Base-by-base conservation (phyloP, 2,329 filamentous ascomycete species). In the Pyricularia pennisetigena region DNA sequence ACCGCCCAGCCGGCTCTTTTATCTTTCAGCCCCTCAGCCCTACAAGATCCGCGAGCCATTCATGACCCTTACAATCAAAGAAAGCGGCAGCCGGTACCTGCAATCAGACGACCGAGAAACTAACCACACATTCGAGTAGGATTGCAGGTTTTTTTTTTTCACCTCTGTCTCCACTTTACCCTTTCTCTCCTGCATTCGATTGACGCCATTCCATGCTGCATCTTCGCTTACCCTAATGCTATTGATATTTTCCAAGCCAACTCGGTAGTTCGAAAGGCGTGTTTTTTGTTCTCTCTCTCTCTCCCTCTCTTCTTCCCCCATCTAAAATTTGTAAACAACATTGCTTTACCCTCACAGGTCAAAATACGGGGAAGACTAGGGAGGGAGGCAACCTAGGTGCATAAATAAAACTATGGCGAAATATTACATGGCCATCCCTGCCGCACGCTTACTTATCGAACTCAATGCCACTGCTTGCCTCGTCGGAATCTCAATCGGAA, bases 1-100 rank as follows among this genome's bases (percentile, higher is more conserved):
- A 26, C 12, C 57, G 57, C 57, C 57, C 57, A 61, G 57, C 57
- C 57, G 57, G 57, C 57, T 61, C n/a, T 61, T 61, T 61, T 23
- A 23, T 61, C n/a, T 61, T 61, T 61, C 57, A 61, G 57, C 57
- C 57, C 57, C 57, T 61, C 57, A 61, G 57, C 57, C 57, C 57
- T 61, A 61, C n/a, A 26, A 61, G 57, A 61, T 26, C 57, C n/a
- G 41, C 20, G 41, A 49, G 16, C 41, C 41, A 49, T 49, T n/a
- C 41, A 49, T n/a, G 7, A 49, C 9, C 41, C 41, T 16, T 49
- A 49, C 41, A 49, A 2, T 49, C 6, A 35, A 35, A n/a, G 20
- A 49, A 49, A 49, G 41, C 41, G 41, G 41, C 20, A 35, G 32
- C 9, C 32, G 32, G 32, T 16, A 49, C 41, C 41, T 20, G 41